phyloP scores from a whole-genome alignment of 106 monocot species.

The Allium fistulosum region DNA sequence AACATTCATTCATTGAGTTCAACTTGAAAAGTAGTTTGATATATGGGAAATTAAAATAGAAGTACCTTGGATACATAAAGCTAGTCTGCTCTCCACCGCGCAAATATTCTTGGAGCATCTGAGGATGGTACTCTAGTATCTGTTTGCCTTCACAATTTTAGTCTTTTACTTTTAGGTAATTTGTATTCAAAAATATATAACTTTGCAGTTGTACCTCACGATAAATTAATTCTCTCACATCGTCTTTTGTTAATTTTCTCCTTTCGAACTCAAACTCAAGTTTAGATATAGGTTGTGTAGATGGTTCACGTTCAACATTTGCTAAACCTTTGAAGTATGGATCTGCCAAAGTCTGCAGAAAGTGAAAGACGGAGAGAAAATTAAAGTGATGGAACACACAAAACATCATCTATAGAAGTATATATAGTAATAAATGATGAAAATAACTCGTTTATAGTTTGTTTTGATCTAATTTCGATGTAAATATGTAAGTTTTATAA shows the following conservation, averaged over 20 bases:
- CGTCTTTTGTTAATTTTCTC: constrained; percentile 69
- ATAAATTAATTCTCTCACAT: constrained; percentile 72
- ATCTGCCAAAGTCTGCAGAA: constrained; percentile 45
- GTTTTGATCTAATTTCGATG: neutral
- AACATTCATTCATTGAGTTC: neutral
- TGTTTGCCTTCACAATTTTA: constrained; percentile 26
- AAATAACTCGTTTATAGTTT: neutral
- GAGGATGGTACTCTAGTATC: constrained; percentile 86
- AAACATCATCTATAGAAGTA: neutral
- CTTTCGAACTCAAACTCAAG: constrained; percentile 82
- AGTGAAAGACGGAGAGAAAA: constrained; percentile 7
- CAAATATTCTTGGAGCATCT: constrained; percentile 72
- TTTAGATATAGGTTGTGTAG: constrained; percentile 67
- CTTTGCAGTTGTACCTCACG: constrained; percentile 38
- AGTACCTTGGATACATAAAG: constrained; percentile 81
- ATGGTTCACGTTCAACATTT: constrained; percentile 62
- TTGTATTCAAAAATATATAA: constrained; percentile 1
- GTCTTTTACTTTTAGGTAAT: constrained; percentile 4
- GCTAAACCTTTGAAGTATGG: constrained; percentile 59
- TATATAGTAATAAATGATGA: neutral
- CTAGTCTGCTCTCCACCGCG: constrained; percentile 55
- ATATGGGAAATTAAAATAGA: too few relatives aligned
- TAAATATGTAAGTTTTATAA: neutral
- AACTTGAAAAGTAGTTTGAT: neutral
- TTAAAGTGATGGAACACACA: constrained; percentile 2